phyloP scores from a whole-genome alignment of 495 filamentous ascomycete genomes.

The Hyaloscypha variabilis region DNA sequence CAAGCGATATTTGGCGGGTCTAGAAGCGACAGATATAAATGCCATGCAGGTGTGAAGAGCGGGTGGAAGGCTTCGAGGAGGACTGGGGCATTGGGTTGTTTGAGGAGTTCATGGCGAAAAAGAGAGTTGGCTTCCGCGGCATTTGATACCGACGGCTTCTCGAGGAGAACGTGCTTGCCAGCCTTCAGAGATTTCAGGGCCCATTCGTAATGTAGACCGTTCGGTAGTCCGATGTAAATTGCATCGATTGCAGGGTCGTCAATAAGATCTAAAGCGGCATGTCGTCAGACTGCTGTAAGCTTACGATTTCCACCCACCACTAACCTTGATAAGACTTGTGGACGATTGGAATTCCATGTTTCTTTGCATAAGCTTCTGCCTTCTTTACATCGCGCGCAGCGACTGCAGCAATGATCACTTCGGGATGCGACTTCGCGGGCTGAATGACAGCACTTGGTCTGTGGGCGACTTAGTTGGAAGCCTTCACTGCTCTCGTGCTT shows the following conservation, averaged over 20 bases:
- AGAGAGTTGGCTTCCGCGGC: slow-evolving; percentile 46
- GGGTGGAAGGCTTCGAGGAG: slow-evolving; percentile 64
- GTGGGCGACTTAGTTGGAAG: neutral
- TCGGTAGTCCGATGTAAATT: slow-evolving; percentile 55
- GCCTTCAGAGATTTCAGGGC: slow-evolving; percentile 49
- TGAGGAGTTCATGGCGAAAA: slow-evolving; percentile 43
- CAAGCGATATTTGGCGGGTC: slow-evolving; percentile 42
- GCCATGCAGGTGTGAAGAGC: slow-evolving; percentile 59
- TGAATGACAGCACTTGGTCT: slow-evolving; percentile 56
- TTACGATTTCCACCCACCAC: neutral
- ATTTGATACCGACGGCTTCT: slow-evolving; percentile 59
- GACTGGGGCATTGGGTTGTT: slow-evolving; percentile 35
- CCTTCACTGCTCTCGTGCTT: neutral
- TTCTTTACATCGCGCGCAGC: slow-evolving; percentile 57
- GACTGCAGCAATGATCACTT: slow-evolving; percentile 59
- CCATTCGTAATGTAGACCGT: slow-evolving; percentile 59
- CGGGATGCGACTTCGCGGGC: slow-evolving; percentile 61
- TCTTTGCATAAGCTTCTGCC: slow-evolving; percentile 58
- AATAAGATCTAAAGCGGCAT: slow-evolving; percentile 54
- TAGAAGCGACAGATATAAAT: slow-evolving; percentile 46
- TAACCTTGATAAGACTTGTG: slow-evolving; percentile 50
- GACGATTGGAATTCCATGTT: slow-evolving; percentile 57
- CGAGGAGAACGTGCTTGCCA: slow-evolving; percentile 62
- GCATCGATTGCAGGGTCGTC: slow-evolving; percentile 52
- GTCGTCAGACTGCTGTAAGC: slow-evolving; percentile 11